phyloP scores from a whole-genome alignment of 2,329 filamentous ascomycete species.

The Diaporthe australafricana region DNA sequence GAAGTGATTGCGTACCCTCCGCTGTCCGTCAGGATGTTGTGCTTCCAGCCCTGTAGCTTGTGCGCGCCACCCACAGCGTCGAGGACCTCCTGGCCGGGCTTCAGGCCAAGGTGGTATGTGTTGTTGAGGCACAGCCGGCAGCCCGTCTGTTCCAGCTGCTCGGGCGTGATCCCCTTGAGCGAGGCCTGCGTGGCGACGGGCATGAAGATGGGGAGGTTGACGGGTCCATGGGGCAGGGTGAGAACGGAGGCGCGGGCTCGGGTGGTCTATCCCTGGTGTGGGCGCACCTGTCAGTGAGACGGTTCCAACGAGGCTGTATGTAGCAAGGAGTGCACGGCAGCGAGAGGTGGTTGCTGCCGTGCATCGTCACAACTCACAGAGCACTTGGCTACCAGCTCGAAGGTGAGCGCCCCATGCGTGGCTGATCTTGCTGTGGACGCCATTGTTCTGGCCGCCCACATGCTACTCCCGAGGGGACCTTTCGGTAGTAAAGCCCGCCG shows the following conservation, averaged over 20 bases:
- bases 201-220: conserved; percentile 96
- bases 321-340: background rate
- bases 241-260: conserved; percentile 91
- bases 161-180: conserved; percentile 91
- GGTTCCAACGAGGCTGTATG: conserved; percentile 31
- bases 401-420: conserved; percentile 46
- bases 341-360: background rate
- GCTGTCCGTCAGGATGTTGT: conserved; percentile 91
- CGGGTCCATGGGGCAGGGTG: conserved; percentile 89
- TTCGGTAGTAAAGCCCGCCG: too few species aligned
- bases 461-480: conserved; percentile 11
- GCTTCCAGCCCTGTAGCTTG: conserved; percentile 92
- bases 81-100: conserved; percentile 90
- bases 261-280: conserved; percentile 74
- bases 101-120: conserved; percentile 95
- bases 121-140: conserved; percentile 97
- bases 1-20: conserved; percentile 64
- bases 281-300: conserved; percentile 26
- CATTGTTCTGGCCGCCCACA: conserved; percentile 43
- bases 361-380: conserved; percentile 68
- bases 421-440: conserved; percentile 40
- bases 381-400: conserved; percentile 46
- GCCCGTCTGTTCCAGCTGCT: conserved; percentile 89
- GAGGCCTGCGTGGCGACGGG: conserved; percentile 97
- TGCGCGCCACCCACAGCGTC: conserved; percentile 92